Evolutionary conservation across 202 grass and related monocot species (phyloP).

Genomic region (Zizania palustris): DNA sequence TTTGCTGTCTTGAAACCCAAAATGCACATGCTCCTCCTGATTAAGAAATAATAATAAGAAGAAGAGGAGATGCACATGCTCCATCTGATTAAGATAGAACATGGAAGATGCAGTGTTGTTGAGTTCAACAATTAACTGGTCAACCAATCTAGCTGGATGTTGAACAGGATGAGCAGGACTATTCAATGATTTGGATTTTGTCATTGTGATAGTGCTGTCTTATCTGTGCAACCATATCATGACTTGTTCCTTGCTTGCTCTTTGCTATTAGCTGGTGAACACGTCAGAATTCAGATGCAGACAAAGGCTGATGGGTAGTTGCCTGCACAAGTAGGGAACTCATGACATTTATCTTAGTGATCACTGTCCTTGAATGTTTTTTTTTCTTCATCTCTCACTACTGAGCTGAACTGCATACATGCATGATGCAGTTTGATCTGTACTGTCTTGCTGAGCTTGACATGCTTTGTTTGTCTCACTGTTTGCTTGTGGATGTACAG

Average conservation of each 20-base stretch:
- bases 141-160: not conserved
- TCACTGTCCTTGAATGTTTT: not conserved
- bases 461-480: not conserved
- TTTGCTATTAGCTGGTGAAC: constrained; percentile 1
- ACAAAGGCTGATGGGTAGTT: not conserved
- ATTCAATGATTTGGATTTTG: constrained; percentile 41
- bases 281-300: constrained; percentile 8
- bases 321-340: not conserved
- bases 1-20: not conserved
- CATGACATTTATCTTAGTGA: constrained; percentile 8
- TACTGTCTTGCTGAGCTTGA: constrained; percentile 21
- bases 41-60: not conserved
- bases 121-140: constrained; percentile 8
- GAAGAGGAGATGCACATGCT: not conserved
- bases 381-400: not conserved
- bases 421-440: constrained; percentile 11
- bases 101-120: not conserved
- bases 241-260: not conserved
- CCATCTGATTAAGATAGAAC: too few species aligned
- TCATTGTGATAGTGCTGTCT: constrained; percentile 30
- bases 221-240: not conserved
- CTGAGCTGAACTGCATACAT: not conserved
- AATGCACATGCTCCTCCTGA: constrained; percentile 18
- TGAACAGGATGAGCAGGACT: constrained; percentile 11
- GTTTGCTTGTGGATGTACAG: constrained; percentile 50